Conservation (phyloP, 768 basidiomycete genomes). For the Hygrocybe coccinea region DNA sequence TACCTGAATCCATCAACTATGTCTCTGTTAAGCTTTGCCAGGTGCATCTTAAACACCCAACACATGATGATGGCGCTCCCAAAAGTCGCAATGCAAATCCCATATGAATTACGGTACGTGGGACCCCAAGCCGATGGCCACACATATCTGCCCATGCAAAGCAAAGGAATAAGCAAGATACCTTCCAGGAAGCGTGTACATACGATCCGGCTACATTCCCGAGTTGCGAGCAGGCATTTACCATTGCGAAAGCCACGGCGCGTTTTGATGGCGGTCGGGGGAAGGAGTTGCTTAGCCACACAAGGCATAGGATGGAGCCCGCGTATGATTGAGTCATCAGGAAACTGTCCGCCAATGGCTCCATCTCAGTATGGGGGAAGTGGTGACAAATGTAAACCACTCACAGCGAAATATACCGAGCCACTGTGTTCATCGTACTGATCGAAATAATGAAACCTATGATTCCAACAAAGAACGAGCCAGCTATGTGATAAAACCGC, state of each 20-base stretch:
- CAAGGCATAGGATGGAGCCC: slow-evolving; percentile 62
- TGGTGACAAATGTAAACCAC: slow-evolving; percentile 12
- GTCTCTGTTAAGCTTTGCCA: slow-evolving; percentile 17
- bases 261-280: slow-evolving; percentile 76
- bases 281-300: slow-evolving; percentile 50
- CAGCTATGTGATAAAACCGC: slow-evolving; percentile 61
- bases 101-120: slow-evolving; percentile 63
- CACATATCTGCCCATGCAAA: slow-evolving; percentile 41
- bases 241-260: slow-evolving; percentile 77
- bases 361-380: not conserved
- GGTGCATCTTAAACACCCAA: slow-evolving; percentile 43
- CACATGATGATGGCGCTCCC: slow-evolving; percentile 47
- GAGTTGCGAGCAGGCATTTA: slow-evolving; percentile 76
- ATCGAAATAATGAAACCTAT: slow-evolving; percentile 65
- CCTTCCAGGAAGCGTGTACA: too few relatives aligned
- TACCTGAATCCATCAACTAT: slow-evolving; percentile 42
- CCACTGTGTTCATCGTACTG: slow-evolving; percentile 54
- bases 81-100: slow-evolving; percentile 62
- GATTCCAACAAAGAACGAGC: slow-evolving; percentile 53
- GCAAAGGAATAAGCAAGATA: too few relatives aligned
- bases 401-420: slow-evolving; percentile 64
- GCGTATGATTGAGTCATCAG: slow-evolving; percentile 72
- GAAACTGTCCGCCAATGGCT: slow-evolving; percentile 45
- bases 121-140: slow-evolving; percentile 72
- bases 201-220: slow-evolving; percentile 83